These are phyloP conservation scores for Corylus avellana DNA, from an alignment of 306 rosid genomes.

Conservation along the genomic window DNA sequence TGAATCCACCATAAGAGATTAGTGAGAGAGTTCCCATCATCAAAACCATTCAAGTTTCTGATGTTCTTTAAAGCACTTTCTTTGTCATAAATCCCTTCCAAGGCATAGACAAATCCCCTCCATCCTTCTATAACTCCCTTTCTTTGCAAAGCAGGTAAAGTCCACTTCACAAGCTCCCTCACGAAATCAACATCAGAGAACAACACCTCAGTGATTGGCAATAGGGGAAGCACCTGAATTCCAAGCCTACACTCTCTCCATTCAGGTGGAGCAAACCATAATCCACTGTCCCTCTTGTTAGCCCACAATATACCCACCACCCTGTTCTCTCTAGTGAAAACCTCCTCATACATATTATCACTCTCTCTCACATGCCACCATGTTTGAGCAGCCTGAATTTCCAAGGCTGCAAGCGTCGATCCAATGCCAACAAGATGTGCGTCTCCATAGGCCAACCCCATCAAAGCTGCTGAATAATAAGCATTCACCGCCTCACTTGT, in stretches of 20 bases:
- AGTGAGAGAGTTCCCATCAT: constrained; percentile 76
- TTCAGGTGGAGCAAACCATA: constrained; percentile 85
- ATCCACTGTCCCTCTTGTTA: constrained; percentile 79
- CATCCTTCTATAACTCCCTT: constrained; percentile 85
- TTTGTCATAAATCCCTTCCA: constrained; percentile 62
- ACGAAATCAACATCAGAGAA: no score
- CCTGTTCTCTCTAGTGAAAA: constrained; percentile 57
- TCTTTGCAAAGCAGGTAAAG: constrained; percentile 54
- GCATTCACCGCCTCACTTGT: constrained; percentile 82
- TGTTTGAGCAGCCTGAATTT: constrained; percentile 62
- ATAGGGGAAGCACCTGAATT: constrained; percentile 68
- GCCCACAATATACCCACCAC: constrained; percentile 74
- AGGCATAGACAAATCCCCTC: constrained; percentile 73
- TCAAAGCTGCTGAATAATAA: constrained; percentile 76
- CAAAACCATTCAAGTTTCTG: constrained; percentile 51
- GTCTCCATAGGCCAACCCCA: constrained; percentile 83
- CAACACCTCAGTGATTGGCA: constrained; percentile 6
- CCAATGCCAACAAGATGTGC: constrained; percentile 50
- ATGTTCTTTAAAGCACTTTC: constrained; percentile 51
- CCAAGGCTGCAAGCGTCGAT: constrained; percentile 65
- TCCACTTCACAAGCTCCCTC: no score
- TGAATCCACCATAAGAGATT: constrained; percentile 90
- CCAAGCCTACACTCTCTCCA: constrained; percentile 82
- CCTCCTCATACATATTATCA: constrained; percentile 50
- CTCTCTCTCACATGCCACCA: constrained; percentile 85